Base-by-base conservation (phyloP, 805 yeast species). In the Naumovozyma castellii region DNA sequence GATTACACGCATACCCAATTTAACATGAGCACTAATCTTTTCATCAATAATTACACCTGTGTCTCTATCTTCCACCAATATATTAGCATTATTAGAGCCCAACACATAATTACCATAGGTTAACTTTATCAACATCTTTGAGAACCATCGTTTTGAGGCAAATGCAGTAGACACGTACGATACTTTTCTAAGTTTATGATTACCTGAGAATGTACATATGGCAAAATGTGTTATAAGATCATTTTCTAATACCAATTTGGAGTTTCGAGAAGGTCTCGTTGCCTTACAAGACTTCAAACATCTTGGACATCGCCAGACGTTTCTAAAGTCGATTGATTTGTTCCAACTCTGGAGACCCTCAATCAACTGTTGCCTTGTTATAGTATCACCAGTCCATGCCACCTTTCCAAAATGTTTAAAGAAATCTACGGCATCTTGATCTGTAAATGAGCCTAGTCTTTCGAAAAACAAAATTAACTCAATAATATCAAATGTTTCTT, bases 21-120 rank as follows among this genome's bases (percentile, higher is more conserved):
- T 69, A 9, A 92, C 92, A 51, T 84, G 84, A 1, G 84, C 76
- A 42, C 88, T 80, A 84, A 92, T 90, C 52, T 86, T 86, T 53
- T 90, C 98, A 57, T 90, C 97, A 54, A 83, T 61, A n/a, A 90
- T 76, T 35, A 84, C 72, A 0, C 98, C 98, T 0, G 96, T 80
- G 14, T 73, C 68, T 44, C 98, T 69, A 57, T 92, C 97, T 59
- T 92, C 97, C 2, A 90, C 97, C 37, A 92, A 66, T 22, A 92
- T 90, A 54, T 90, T 90, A 8, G 97, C 98, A 36, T 94, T 86
- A 55, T 90, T 85, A 18, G 80, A 78, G 2, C 97, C 97, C 29
- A 90, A 62, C 36, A 78, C 77, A 56, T 87, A 82, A 51, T 82
- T 82, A 0, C 98, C 98, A 55, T 85, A 87, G 0, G 92, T 84